A percentile compares a stretch with the other conserved stretches of the same genome.
Conservation (phyloP, 768 basidiomycete species). For the Tephrocybe sp. region DNA sequence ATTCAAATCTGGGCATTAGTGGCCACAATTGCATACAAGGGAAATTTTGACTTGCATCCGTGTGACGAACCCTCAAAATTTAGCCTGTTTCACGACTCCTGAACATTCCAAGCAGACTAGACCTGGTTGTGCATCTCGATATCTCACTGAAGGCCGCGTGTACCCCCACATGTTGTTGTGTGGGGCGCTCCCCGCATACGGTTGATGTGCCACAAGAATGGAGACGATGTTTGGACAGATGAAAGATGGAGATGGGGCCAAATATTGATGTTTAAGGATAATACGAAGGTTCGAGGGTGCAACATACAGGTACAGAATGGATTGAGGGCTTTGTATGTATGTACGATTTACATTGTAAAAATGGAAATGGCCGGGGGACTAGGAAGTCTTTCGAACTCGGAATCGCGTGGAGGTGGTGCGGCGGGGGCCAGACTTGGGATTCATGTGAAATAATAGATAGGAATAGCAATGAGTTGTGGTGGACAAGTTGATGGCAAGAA, state of each 20-base stretch:
- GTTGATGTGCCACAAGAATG: background rate
- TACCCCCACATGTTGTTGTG: too few relatives aligned
- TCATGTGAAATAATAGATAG: slow-evolving; percentile 1
- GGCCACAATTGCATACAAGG: too few relatives aligned
- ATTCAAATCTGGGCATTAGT: too few relatives aligned
- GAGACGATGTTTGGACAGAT: background rate
- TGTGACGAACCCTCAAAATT: too few relatives aligned
- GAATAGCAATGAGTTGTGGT: slow-evolving; percentile 4
- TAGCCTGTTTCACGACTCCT: background rate
- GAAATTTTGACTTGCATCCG: too few relatives aligned
- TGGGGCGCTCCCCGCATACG: background rate
- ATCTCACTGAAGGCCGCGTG: too few relatives aligned
- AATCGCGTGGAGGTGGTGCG: background rate
- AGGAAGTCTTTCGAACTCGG: background rate
- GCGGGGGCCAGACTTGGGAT: background rate
- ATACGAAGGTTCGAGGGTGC: too few relatives aligned
- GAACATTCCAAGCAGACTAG: background rate
- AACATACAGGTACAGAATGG: slow-evolving; percentile 8
- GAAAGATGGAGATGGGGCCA: background rate
- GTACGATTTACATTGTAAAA: slow-evolving; percentile 14
- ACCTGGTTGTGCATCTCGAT: background rate
- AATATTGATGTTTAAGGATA: background rate
- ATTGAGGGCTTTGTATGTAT: slow-evolving; percentile 6
- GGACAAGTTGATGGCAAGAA: background rate
- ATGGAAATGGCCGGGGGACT: background rate